Evolutionary conservation across 495 filamentous ascomycete species (phyloP).

Genomic region (Lentithecium fluviatile): DNA sequence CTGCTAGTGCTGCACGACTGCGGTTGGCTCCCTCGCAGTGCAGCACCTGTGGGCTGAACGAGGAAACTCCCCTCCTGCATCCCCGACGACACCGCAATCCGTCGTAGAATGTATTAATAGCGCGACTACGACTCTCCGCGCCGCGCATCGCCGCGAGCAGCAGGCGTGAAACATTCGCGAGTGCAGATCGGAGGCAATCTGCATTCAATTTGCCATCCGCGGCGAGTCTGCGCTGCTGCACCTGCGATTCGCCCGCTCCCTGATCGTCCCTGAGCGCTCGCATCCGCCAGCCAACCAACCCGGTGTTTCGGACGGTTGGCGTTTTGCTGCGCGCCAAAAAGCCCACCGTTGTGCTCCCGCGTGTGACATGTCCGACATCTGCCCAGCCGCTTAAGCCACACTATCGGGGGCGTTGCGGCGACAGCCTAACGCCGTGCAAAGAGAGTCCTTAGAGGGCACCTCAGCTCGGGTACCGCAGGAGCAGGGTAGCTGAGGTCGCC

Average conservation of each 20-base stretch:
- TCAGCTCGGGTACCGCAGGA: too few relatives aligned
- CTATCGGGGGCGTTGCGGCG: not conserved
- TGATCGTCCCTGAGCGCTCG: constrained; percentile 13
- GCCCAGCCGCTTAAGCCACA: not conserved
- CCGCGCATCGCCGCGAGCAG: not conserved
- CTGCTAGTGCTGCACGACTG: too few relatives aligned
- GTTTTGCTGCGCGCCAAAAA: not conserved
- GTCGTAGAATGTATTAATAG: too few relatives aligned
- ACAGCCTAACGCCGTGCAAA: too few relatives aligned
- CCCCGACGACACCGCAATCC: too few relatives aligned
- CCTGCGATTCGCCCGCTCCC: constrained; percentile 1
- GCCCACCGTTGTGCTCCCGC: not conserved
- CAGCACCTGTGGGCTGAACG: too few relatives aligned
- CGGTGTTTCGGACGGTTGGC: not conserved
- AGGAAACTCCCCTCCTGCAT: too few relatives aligned
- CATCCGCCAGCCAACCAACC: constrained; percentile 7
- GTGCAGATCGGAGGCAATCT: constrained; percentile 20
- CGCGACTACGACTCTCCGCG: not conserved
- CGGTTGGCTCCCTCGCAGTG: too few relatives aligned
- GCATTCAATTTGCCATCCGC: not conserved
- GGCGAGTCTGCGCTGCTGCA: not conserved
- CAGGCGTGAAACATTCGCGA: not conserved
- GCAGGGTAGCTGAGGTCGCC: too few relatives aligned
- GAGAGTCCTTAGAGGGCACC: too few relatives aligned
- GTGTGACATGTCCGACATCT: not conserved